These are phyloP conservation scores for Carpinus viminea DNA, from an alignment of 306 rosid species.

Conservation along the genomic window DNA sequence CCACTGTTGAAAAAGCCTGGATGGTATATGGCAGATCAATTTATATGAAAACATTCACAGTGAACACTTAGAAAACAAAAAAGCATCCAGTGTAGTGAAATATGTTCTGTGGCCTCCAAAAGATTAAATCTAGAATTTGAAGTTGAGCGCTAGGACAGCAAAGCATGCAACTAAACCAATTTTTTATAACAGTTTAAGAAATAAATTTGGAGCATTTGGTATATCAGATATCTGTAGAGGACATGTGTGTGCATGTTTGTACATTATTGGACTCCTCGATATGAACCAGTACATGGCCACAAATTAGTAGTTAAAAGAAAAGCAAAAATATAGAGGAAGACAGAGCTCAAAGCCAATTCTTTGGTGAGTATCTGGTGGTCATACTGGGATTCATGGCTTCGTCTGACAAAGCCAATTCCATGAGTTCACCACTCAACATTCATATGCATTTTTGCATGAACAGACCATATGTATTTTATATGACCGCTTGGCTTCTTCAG, in stretches of 20 bases:
- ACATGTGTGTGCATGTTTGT: too few species aligned
- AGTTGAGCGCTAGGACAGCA: background rate
- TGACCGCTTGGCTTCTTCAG: too few species aligned
- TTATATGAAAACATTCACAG: conserved; percentile 13
- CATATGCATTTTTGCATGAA: too few species aligned
- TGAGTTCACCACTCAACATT: background rate
- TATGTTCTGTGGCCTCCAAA: background rate
- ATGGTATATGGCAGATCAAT: conserved; percentile 17
- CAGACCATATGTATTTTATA: too few species aligned
- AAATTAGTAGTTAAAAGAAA: background rate
- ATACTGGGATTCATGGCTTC: background rate
- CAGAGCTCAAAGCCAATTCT: background rate
- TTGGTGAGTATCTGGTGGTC: background rate
- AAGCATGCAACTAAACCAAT: background rate
- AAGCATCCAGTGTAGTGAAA: background rate
- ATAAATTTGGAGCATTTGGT: background rate
- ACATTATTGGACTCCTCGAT: too few species aligned
- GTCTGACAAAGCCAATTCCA: background rate
- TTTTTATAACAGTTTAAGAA: background rate
- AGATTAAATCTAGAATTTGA: background rate
- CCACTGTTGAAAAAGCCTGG: conserved; percentile 90
- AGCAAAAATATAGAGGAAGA: background rate
- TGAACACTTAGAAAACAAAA: background rate
- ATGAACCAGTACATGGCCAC: background rate
- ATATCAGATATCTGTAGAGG: too few species aligned